Conservation (phyloP, 2,329 filamentous ascomycete genomes). For the Penicillium sp. region DNA sequence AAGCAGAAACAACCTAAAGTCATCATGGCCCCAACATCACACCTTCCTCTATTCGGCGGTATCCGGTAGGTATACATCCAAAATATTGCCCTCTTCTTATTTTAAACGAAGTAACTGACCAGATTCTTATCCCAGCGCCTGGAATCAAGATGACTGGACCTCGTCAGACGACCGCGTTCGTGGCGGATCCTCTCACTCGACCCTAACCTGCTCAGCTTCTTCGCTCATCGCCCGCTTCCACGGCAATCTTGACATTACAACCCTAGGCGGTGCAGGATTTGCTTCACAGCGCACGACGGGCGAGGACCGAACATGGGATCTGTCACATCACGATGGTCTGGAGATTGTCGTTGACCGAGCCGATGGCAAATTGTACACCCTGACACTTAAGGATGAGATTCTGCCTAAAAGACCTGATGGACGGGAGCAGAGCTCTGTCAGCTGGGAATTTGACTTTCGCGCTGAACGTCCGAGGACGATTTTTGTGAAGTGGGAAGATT, state of each 20-base stretch:
- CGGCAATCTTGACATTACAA: slow-evolving; percentile 72
- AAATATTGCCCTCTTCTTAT: no score
- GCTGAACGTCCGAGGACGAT: slow-evolving; percentile 44
- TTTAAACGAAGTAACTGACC: slow-evolving; percentile 1
- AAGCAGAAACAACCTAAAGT: slow-evolving; percentile 4
- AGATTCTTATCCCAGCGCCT: slow-evolving; percentile 11
- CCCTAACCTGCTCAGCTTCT: slow-evolving; percentile 45
- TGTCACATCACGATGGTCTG: slow-evolving; percentile 67
- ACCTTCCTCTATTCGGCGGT: slow-evolving; percentile 25
- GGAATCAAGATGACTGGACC: slow-evolving; percentile 60
- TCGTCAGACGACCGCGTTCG: slow-evolving; percentile 77
- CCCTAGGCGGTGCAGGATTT: slow-evolving; percentile 80
- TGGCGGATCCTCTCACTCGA: slow-evolving; percentile 68
- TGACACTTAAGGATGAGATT: slow-evolving; percentile 74
- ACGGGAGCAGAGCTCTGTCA: slow-evolving; percentile 71
- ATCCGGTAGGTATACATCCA: slow-evolving; percentile 7
- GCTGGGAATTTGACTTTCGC: slow-evolving; percentile 73
- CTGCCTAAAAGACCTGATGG: slow-evolving; percentile 61
- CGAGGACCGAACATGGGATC: slow-evolving; percentile 64
- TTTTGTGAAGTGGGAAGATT: slow-evolving; percentile 65
- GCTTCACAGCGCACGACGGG: slow-evolving; percentile 72
- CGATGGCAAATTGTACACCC: slow-evolving; percentile 71
- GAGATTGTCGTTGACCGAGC: slow-evolving; percentile 53
- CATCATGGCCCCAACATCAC: slow-evolving; percentile 17
- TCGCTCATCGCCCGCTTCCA: slow-evolving; percentile 59